Base-by-base conservation (phyloP, 192 early-diverging fungal species). In the Coemansia sp. region DNA sequence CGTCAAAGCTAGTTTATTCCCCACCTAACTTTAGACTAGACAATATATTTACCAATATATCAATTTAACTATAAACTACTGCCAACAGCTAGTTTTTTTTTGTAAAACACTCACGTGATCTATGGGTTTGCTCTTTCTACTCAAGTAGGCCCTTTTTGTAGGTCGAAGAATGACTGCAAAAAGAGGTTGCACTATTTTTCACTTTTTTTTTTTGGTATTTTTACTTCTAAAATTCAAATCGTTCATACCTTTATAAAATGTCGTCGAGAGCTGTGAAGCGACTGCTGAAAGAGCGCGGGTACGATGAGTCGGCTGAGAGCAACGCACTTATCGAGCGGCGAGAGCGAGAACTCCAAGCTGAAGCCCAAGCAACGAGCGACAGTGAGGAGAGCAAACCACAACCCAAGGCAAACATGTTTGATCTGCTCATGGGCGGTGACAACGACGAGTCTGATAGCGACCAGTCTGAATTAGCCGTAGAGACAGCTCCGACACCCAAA, bases 231-330 rank as follows among this genome's bases (percentile, higher is more conserved):
- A 34, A 60, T 62, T 24, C 46, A 52, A 39, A 47, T 50, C 39
- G 3, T 22, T 24, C 15, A 65, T 38, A 60, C 5, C n/a, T 61
- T n/a, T 3, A n/a, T 44, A 64, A 64, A 78, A 84, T 84, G 81
- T 84, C 81, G 9, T 84, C 81, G 36, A 66, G 81, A 29, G 81
- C 81, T 58, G 75, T 84, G 15, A 72, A 64, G 50, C 70, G 61
- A 55, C 55, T 77, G 8, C 27, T 84, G 52, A 79, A 72, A 53
- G 78, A 80, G 72, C 74, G 74, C 68, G 82, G 77, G 24, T 76
- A 80, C 57, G 81, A 84, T 43, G 81, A 84, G 22, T 47, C 79
- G 70, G 73, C 76, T 10, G 81, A 79, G 70, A 66, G 68, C 9
- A 60, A 68, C 3, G 71, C 66, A 24, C 67, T 64, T 47, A 65